Base-by-base conservation (phyloP, 805 yeast genomes). In the Cyberlindnera maclurae region DNA sequence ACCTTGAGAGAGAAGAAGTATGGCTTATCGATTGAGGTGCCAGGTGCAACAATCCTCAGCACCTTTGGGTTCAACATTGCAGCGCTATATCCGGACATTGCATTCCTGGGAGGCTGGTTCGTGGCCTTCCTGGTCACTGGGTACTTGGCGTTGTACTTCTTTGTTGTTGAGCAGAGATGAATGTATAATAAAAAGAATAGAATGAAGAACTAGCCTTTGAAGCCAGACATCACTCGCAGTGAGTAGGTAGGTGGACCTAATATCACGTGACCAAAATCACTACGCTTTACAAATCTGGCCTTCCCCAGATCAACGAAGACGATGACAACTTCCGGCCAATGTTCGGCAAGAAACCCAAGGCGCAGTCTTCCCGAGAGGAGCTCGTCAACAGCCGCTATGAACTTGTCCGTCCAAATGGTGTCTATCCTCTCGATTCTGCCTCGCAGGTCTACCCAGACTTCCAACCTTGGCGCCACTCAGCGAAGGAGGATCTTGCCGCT, bases 41-140 rank as follows among this genome's bases (percentile, higher is more conserved):
- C 98, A 0, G 98, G 98, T 10, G 97, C 98, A 2, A 94, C 95
- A 2, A 93, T 93, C 40, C 70, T 93, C 50, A 84, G 95, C 49
- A 87, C 97, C 0, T 93, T 93, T 66, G 98, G 98, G 0, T 93
- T 93, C 59, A 75, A 85, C 47, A 90, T 86, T 12, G 76, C 79
- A 17, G 93, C 89, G 2, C 73, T 84, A 38, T 61, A 75, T 60
- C 66, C 67, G 27, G 97, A 93, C 58, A 69, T 81, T 22, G 57
- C 69, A 26, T 75, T 75, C 43, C 67, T 93, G 37, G 64, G 66
- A 0, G 68, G 72, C 0, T 77, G 83, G 67, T 70, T 79, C 24
- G 60, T 67, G 1, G 54, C 68, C 2, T 87, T 87, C 58, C 58
- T 83, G 28, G 50, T 75, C 5, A 45, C 77, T 2, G 97, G 97